These are phyloP conservation scores for Pichia cephalocereana DNA, from an alignment of 805 yeast species.

Conservation along the genomic window DNA sequence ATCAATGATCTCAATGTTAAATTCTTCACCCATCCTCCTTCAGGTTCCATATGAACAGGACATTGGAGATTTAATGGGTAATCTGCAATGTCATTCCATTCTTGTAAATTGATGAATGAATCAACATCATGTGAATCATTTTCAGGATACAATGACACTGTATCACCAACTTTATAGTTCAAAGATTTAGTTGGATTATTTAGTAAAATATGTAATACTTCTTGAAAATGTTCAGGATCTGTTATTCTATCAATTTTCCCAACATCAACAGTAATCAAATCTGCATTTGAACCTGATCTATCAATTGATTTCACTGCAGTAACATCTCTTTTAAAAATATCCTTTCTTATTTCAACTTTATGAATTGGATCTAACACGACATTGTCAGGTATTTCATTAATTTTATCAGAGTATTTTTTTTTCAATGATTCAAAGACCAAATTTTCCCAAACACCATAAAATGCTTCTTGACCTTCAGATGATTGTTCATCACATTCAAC, in stretches of 20 bases:
- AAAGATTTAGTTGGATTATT: slow-evolving; percentile 21
- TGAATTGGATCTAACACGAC: slow-evolving; percentile 2
- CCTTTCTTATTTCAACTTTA: slow-evolving; percentile 4
- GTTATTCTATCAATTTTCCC: slow-evolving; percentile 54
- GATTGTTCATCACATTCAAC: slow-evolving; percentile 88
- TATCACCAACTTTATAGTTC: slow-evolving; percentile 68
- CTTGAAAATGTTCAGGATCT: slow-evolving; percentile 71
- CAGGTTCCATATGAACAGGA: slow-evolving; percentile 24
- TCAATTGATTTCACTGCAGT: not conserved
- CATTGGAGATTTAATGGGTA: slow-evolving; percentile 31
- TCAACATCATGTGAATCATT: slow-evolving; percentile 61
- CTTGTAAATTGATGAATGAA: slow-evolving; percentile 54
- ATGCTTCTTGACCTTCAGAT: slow-evolving; percentile 68
- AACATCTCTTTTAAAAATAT: slow-evolving; percentile 12
- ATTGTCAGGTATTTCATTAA: slow-evolving; percentile 2
- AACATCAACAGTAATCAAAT: slow-evolving; percentile 35
- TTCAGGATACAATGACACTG: slow-evolving; percentile 64
- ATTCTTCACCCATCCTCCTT: slow-evolving; percentile 53
- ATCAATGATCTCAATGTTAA: slow-evolving; percentile 66
- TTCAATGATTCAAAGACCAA: slow-evolving; percentile 26
- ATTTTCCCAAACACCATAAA: slow-evolving; percentile 65
- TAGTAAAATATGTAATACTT: slow-evolving; percentile 59
- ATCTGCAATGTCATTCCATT: slow-evolving; percentile 70
- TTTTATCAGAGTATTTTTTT: slow-evolving; percentile 7
- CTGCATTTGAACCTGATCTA: not conserved